These are phyloP conservation scores for Elsinoe perseae DNA, from an alignment of 2,329 filamentous ascomycete species.

Conservation along the genomic window DNA sequence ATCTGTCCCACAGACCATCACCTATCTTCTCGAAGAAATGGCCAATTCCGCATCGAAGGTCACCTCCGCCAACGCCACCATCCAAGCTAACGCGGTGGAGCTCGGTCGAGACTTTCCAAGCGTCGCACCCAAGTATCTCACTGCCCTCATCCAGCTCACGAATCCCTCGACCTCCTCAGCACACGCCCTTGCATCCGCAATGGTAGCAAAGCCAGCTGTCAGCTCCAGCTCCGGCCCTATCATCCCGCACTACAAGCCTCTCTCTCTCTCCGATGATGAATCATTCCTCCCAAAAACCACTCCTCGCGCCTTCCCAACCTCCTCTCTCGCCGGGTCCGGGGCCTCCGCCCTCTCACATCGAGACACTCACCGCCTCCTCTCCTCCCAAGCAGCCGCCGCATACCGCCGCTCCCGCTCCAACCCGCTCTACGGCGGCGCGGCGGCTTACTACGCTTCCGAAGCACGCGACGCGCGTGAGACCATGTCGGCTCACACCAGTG, in stretches of 20 bases:
- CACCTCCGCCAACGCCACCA: slow-evolving; percentile 35
- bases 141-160: slow-evolving; percentile 50
- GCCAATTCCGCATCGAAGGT: slow-evolving; percentile 34
- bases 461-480: slow-evolving; percentile 56
- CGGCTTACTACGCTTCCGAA: slow-evolving; percentile 65
- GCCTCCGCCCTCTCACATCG: slow-evolving; percentile 39
- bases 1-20: slow-evolving; percentile 49
- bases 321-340: slow-evolving; percentile 22
- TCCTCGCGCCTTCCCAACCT: neutral
- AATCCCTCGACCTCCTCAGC: slow-evolving; percentile 51
- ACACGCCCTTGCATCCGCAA: slow-evolving; percentile 51
- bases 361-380: slow-evolving; percentile 43
- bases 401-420: slow-evolving; percentile 60
- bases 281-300: slow-evolving; percentile 11
- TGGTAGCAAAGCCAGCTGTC: slow-evolving; percentile 33
- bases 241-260: slow-evolving; percentile 39
- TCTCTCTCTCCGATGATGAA: slow-evolving; percentile 31
- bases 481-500: slow-evolving; percentile 53
- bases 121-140: slow-evolving; percentile 42
- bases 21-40: slow-evolving; percentile 44
- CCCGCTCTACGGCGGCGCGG: slow-evolving; percentile 65
- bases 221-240: slow-evolving; percentile 37
- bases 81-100: slow-evolving; percentile 45
- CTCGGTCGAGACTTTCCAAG: slow-evolving; percentile 49
- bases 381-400: slow-evolving; percentile 50